These are phyloP conservation scores for Onygena corvina DNA, from an alignment of 2,329 filamentous ascomycete genomes.

Conservation along the genomic window DNA sequence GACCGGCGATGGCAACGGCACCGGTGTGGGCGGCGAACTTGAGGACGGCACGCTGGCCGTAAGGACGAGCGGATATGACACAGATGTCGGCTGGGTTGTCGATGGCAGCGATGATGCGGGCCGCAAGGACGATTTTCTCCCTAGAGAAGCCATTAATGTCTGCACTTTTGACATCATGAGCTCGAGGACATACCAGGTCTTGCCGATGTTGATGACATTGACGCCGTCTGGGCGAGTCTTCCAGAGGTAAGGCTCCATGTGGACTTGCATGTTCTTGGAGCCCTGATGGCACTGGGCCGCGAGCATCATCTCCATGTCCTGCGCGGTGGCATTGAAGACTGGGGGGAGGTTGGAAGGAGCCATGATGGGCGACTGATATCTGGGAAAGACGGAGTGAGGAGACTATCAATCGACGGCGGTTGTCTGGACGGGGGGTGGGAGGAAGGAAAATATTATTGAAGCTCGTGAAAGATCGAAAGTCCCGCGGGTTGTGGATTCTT, in stretches of 20 bases:
- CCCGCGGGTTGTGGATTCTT: conserved; percentile 8
- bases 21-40: conserved; percentile 99
- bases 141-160: conserved; percentile 36
- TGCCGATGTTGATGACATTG: conserved; percentile 99
- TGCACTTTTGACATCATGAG: background rate
- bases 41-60: conserved; percentile 97
- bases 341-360: conserved; percentile 87
- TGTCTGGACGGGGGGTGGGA: conserved; percentile 24
- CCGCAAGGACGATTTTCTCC: conserved; percentile 99
- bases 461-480: conserved; percentile 9
- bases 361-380: conserved; percentile 61
- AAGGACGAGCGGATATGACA: conserved; percentile 98
- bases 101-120: conserved; percentile 95
- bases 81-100: conserved; percentile 99
- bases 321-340: conserved; percentile 89
- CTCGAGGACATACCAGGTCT: conserved; percentile 69
- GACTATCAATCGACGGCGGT: conserved; percentile 38
- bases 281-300: conserved; percentile 93
- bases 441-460: too few relatives aligned
- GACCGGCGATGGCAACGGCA: conserved; percentile 93
- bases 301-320: conserved; percentile 99
- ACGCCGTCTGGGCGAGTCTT: conserved; percentile 98
- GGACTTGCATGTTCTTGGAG: conserved; percentile 98
- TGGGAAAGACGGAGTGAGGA: conserved; percentile 25
- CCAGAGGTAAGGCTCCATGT: conserved; percentile 99